Base-by-base conservation (phyloP, 1,284 basidiomycete species). In the Volvariella surrecta region DNA sequence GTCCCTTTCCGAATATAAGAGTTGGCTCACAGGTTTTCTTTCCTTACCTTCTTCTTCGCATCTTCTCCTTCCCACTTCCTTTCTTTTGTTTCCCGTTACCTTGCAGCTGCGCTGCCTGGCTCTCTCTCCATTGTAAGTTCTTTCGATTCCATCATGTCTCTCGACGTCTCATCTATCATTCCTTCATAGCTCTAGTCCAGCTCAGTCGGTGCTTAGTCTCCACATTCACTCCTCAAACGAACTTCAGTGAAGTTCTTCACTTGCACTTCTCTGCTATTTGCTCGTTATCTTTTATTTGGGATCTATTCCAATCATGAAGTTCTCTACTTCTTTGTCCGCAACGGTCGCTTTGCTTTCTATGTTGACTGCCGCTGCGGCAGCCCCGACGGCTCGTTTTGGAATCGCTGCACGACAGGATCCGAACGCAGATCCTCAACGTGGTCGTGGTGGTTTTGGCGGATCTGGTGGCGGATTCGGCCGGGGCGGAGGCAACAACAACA, bases 61-160 rank as follows among this genome's bases (percentile, higher is more conserved):
- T 55, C 46, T 42, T 45, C 37, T 40, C 52, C 54, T 46, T 37
- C 45, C 22, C 44, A 42, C 49, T 45, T 54, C 47, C 45, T 50
- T 42, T 50, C 46, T 55, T 47, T 50, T 44, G 42, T 39, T 48
- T 34, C 39, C 40, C 48, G 47, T n/a, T n/a, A n/a, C 43, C 50
- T 52, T 50, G 66, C 68, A 69, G 66, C 67, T 51, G 66, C 45
- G 67, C 66, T 69, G 67, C 62, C 57, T 59, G 58, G 58, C 52
- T 45, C 45, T 48, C 44, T 49, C 40, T 47, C 47, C 42, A 48
- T 44, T 49, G 49, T 50, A 37, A 41, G 24, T 50, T 47, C 45
- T 45, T 49, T 47, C 51, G 42, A 39, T 45, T 32, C 43, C 42
- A 50, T 54, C 46, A 46, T 58, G 52, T 49, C 49, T 9, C 9